Base-by-base conservation (phyloP, 805 yeast genomes). In the Saturnispora saitoi region DNA sequence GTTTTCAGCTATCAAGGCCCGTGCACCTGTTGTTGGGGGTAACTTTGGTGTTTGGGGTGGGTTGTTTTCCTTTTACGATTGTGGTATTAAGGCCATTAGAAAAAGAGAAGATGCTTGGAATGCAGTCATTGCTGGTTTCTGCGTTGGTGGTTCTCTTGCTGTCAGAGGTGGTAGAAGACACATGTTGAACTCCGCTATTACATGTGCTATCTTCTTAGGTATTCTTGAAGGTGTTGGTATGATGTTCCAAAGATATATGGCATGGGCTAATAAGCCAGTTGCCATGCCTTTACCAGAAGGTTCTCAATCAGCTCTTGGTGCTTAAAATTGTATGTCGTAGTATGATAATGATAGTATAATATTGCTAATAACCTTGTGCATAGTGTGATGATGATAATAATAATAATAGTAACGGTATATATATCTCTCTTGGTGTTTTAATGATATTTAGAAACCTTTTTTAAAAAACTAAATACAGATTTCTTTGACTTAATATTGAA, bases 31-130 rank as follows among this genome's bases (percentile, higher is more conserved):
- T 44, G 89, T 91, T 48, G 99, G 99, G 57, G 99, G 99, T 63
- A 93, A 93, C 70, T 91, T 93, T 62, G 99, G 99, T 72, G 95
- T 87, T 36, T 93, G 99, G 99, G 99, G 99, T 75, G 99, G 99
- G 52, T 73, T 93, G 59, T 93, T 93, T 65, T 88, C 97, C 31
- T 84, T 95, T 12, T 93, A 82, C 64, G 99, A 93, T 69, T 93
- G 99, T 75, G 78, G 90, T 14, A 95, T 93, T 42, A 93, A 91
- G 69, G 96, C 91, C 2, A 79, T 93, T 39, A 86, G 99, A 75
- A 86, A 88, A 69, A 87, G 97, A 74, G 99, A 93, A 69, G 99
- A 93, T 68, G 96, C 98, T 6, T 86, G 95, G 86, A 93, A 93
- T 66, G 96, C 97, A 56, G 90, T 93, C 64, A 83, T 91, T 63